phyloP scores from a whole-genome alignment of 495 filamentous ascomycete species.

The Ascobolus immersus region DNA sequence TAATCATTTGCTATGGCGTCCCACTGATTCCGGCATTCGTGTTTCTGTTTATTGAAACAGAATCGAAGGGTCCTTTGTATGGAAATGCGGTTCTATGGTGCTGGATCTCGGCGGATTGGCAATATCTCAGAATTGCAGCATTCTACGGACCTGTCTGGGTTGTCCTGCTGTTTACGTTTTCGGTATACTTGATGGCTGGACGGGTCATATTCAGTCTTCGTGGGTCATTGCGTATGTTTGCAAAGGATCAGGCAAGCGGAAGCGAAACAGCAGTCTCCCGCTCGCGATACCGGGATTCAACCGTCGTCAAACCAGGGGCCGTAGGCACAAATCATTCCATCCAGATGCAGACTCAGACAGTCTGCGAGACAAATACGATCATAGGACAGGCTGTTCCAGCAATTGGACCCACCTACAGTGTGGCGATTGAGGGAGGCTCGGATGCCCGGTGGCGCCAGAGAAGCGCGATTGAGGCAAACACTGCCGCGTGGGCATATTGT shows the following conservation, averaged over 20 bases:
- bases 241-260: slow-evolving; percentile 18
- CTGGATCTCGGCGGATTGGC: slow-evolving; percentile 46
- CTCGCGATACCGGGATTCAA: not conserved
- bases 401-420: slow-evolving; percentile 11
- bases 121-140: slow-evolving; percentile 43
- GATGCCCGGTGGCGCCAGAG: slow-evolving; percentile 5
- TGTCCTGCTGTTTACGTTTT: slow-evolving; percentile 38
- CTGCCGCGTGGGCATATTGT: slow-evolving; percentile 50
- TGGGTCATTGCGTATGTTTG: slow-evolving; percentile 27
- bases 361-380: no score
- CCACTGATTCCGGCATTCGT: slow-evolving; percentile 44
- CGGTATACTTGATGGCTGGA: slow-evolving; percentile 51
- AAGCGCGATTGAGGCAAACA: slow-evolving; percentile 25
- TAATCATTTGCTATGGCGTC: slow-evolving; percentile 47
- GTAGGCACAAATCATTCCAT: not conserved
- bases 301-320: slow-evolving; percentile 7
- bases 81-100: slow-evolving; percentile 69
- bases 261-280: slow-evolving; percentile 19
- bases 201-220: slow-evolving; percentile 40
- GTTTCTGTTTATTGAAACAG: slow-evolving; percentile 34
- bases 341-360: no score
- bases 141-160: slow-evolving; percentile 77
- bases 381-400: no score
- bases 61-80: slow-evolving; percentile 30
- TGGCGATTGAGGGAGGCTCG: no score